A percentile compares a stretch with the other conserved stretches of the same genome.
Evolutionary conservation across 2,329 filamentous ascomycete species (phyloP).

Genomic region (Diaporthe sp.): DNA sequence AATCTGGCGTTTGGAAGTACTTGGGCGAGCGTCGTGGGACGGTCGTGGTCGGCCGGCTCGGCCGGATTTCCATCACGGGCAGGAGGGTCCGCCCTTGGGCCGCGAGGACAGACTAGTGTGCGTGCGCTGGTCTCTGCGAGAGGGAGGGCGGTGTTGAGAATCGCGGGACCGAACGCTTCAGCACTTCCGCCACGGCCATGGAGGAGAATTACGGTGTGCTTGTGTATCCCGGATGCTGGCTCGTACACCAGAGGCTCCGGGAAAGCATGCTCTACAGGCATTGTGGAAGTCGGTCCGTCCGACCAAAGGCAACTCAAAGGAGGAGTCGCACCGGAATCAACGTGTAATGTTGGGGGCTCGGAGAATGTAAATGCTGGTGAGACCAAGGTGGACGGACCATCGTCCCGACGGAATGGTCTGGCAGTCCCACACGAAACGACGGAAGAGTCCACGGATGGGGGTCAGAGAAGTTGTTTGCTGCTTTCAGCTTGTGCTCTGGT

Average conservation of each 20-base stretch:
- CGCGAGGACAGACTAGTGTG: no score
- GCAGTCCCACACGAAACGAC: background rate
- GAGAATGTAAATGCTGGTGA: background rate
- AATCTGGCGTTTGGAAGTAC: conserved; percentile 61
- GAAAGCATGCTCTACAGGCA: conserved; percentile 25
- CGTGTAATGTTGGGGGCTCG: background rate
- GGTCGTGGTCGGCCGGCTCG: no score
- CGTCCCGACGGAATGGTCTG: background rate
- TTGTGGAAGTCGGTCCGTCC: background rate
- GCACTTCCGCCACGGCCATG: conserved; percentile 64
- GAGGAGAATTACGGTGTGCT: conserved; percentile 62
- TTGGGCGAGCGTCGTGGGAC: conserved; percentile 47
- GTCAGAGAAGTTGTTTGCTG: background rate
- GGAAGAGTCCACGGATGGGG: background rate
- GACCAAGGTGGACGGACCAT: background rate
- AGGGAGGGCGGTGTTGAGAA: conserved; percentile 52
- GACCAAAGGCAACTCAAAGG: background rate
- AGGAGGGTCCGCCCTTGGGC: no score
- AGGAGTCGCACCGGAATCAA: background rate
- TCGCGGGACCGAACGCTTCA: conserved; percentile 54
- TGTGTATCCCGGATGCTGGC: conserved; percentile 49
- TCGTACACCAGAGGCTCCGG: conserved; percentile 43
- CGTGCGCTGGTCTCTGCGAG: background rate
- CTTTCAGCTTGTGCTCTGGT: background rate
- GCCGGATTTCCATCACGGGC: background rate